Percentiles rank a stretch among this genome's conserved stretches.
Evolutionary conservation across 179 eudicot genomes (phyloP).

Genomic region (Silene noctiflora): DNA sequence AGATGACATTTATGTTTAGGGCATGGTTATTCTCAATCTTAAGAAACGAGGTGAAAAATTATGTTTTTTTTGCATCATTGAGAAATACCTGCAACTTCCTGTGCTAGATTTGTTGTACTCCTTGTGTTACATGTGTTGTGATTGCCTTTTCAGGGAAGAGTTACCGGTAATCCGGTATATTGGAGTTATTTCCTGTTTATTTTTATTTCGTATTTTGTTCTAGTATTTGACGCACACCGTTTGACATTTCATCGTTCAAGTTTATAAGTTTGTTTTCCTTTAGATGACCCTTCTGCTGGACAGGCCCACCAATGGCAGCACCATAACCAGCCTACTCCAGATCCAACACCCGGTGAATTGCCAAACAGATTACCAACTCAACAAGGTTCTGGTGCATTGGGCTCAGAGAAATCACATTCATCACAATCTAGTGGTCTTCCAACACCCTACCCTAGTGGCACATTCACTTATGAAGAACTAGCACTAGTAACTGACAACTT

Average conservation of each 20-base stretch:
- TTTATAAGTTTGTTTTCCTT: conserved; percentile 18
- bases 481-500: conserved; percentile 59
- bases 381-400: conserved; percentile 29
- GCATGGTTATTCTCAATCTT: neutral
- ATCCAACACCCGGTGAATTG: conserved; percentile 18
- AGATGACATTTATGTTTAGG: neutral
- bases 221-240: neutral
- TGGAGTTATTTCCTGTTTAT: neutral
- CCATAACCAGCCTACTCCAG: conserved; percentile 27
- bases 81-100: too few relatives aligned
- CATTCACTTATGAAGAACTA: conserved; percentile 72
- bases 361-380: conserved; percentile 24
- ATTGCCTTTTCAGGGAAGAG: neutral
- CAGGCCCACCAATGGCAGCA: conserved; percentile 37
- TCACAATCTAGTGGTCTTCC: conserved; percentile 25
- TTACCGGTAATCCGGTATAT: neutral
- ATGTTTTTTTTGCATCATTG: too few relatives aligned
- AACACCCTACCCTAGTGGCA: conserved; percentile 34
- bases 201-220: neutral
- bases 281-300: conserved; percentile 40
- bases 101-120: neutral
- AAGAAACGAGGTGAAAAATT: too few relatives aligned
- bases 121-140: neutral
- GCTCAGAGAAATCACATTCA: conserved; percentile 37
- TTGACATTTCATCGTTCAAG: neutral